phyloP scores from a whole-genome alignment of 768 basidiomycete species.

The Termitomyces sp. region DNA sequence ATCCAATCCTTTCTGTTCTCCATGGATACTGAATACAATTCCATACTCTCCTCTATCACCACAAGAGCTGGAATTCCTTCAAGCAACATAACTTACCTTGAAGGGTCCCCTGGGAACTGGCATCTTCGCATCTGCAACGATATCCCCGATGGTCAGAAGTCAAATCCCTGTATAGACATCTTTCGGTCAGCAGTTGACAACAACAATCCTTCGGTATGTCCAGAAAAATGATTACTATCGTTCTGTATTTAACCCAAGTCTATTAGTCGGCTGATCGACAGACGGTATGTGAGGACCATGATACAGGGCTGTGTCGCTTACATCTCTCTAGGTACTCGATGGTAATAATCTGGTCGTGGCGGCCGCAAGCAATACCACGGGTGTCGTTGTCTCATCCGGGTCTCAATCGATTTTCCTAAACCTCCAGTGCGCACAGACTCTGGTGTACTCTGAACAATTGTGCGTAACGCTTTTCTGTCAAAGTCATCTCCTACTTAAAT shows the following conservation, averaged over 20 bases:
- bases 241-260: neutral
- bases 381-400: slow-evolving; percentile 26
- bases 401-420: slow-evolving; percentile 25
- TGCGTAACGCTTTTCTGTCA: slow-evolving; percentile 22
- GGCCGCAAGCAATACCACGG: slow-evolving; percentile 14
- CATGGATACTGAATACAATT: slow-evolving; percentile 40
- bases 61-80: slow-evolving; percentile 32
- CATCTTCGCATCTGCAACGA: slow-evolving; percentile 44
- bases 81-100: slow-evolving; percentile 35
- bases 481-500: neutral
- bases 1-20: slow-evolving; percentile 48
- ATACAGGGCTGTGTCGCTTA: neutral
- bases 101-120: slow-evolving; percentile 27
- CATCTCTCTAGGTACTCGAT: neutral
- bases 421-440: slow-evolving; percentile 41
- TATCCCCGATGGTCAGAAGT: slow-evolving; percentile 36
- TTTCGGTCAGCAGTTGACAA: slow-evolving; percentile 28
- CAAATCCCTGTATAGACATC: slow-evolving; percentile 32
- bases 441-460: slow-evolving; percentile 47
- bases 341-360: neutral
- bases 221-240: neutral
- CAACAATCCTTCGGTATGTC: slow-evolving; percentile 8
- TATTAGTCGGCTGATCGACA: neutral
- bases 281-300: neutral
- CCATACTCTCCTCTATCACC: slow-evolving; percentile 37